Evolutionary conservation across 2,329 filamentous ascomycete genomes (phyloP).

Genomic region (Aspergillus sojae): DNA sequence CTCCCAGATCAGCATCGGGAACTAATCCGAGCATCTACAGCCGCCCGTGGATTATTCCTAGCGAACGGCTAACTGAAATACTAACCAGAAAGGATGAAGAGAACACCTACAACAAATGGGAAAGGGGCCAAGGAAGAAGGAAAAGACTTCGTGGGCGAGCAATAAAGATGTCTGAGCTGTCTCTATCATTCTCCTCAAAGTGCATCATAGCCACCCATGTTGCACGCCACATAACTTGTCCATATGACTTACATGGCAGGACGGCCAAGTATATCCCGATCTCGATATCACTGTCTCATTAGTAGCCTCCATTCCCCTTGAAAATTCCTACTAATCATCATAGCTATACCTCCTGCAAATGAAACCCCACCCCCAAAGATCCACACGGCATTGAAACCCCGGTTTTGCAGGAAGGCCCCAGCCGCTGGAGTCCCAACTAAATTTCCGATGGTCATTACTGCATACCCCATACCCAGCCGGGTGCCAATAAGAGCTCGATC

Average conservation of each 20-base stretch:
- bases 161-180: background rate
- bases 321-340: conserved; percentile 5
- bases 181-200: background rate
- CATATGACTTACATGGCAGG: background rate
- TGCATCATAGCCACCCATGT: background rate
- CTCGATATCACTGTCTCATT: background rate
- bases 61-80: background rate
- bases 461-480: conserved; percentile 8
- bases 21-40: background rate
- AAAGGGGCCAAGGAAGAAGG: background rate
- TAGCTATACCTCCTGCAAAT: conserved; percentile 2
- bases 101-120: background rate
- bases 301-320: background rate
- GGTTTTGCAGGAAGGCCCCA: background rate
- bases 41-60: background rate
- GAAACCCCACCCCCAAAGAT: conserved; percentile 4
- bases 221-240: background rate
- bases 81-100: background rate
- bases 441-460: conserved; percentile 6
- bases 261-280: background rate
- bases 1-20: background rate
- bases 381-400: conserved; percentile 7
- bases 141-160: background rate
- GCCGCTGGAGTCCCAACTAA: background rate
- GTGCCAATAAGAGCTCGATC: conserved; percentile 1